Evolutionary conservation across 2,329 filamentous ascomycete species (phyloP).

Genomic region (Aspergillus sp.): DNA sequence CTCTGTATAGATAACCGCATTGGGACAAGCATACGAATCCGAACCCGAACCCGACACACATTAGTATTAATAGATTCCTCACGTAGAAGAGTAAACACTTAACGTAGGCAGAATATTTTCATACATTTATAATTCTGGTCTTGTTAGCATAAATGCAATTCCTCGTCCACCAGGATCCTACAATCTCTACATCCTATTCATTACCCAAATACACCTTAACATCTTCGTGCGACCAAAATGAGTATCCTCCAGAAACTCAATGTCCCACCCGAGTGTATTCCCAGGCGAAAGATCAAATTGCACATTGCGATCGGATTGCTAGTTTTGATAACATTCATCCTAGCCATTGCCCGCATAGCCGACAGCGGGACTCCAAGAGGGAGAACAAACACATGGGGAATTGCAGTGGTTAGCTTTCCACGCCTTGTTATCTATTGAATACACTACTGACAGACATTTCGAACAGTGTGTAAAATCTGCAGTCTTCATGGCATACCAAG

Average conservation of each 20-base stretch:
- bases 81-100: too few species aligned
- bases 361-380: constrained; percentile 17
- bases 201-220: too few species aligned
- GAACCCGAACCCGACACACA: neutral
- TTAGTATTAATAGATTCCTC: too few species aligned
- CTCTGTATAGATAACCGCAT: constrained; percentile 1
- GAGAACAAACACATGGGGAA: constrained; percentile 23
- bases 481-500: constrained; percentile 24
- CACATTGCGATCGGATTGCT: constrained; percentile 15
- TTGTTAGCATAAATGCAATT: neutral
- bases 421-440: neutral
- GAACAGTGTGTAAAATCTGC: constrained; percentile 19
- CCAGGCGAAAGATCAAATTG: constrained; percentile 10
- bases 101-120: too few species aligned
- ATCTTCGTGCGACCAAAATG: neutral
- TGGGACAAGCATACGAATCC: constrained; percentile 9
- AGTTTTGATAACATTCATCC: constrained; percentile 16
- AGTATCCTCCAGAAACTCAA: neutral
- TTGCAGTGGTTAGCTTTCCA: constrained; percentile 14
- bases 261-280: constrained; percentile 1
- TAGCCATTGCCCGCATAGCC: constrained; percentile 22
- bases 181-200: too few species aligned
- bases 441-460: neutral
- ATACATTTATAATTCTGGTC: neutral
- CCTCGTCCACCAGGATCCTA: too few species aligned